These are phyloP conservation scores for Beta corolliflora DNA, from an alignment of 179 eudicot genomes.

Conservation along the genomic window DNA sequence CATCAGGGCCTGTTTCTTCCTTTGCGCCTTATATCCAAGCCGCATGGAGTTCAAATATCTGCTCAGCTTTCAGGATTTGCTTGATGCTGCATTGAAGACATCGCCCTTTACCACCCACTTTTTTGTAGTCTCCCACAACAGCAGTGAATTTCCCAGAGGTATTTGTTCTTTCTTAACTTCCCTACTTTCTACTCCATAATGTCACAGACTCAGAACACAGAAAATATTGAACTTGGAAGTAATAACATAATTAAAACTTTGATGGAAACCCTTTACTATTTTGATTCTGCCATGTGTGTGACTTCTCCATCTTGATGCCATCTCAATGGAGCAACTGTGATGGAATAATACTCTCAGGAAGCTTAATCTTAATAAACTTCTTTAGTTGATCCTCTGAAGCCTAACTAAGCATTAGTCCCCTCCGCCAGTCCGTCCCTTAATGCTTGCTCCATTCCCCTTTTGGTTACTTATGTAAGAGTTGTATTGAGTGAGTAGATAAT, in stretches of 20 bases:
- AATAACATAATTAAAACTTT: not conserved
- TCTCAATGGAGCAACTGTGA: not conserved
- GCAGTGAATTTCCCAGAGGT: constrained; percentile 35
- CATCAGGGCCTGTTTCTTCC: constrained; percentile 1
- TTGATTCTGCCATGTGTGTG: not conserved
- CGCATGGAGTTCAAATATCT: constrained; percentile 22
- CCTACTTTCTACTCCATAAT: not conserved
- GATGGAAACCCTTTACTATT: not conserved
- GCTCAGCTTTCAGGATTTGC: constrained; percentile 18
- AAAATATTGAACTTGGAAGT: not conserved
- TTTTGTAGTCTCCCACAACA: constrained; percentile 19
- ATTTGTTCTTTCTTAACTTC: not conserved
- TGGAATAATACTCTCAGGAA: not conserved
- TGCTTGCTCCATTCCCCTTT: too few species aligned
- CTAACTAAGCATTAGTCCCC: too few species aligned
- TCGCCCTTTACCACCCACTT: constrained; percentile 13
- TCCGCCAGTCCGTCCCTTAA: too few species aligned
- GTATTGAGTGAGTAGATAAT: too few species aligned
- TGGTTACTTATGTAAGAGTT: too few species aligned
- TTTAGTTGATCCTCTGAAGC: too few species aligned
- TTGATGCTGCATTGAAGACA: constrained; percentile 21
- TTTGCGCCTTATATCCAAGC: constrained; percentile 17
- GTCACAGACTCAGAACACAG: not conserved
- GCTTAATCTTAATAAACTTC: not conserved
- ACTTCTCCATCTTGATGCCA: not conserved